These are phyloP conservation scores for Nigrograna mackinnonii DNA, from an alignment of 2,329 filamentous ascomycete genomes.

Conservation along the genomic window DNA sequence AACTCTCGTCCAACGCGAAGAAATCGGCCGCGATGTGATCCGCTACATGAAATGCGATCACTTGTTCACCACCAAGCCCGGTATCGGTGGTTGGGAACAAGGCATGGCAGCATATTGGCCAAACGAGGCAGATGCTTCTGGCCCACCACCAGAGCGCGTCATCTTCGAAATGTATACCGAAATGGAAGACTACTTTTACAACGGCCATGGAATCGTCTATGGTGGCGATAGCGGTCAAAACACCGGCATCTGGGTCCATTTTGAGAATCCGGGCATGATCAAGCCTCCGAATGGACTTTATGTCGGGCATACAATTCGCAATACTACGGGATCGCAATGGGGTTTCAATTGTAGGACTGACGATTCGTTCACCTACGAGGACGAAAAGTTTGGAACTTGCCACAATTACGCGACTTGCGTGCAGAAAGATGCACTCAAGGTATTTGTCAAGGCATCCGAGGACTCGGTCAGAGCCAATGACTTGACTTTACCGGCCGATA, in stretches of 20 bases:
- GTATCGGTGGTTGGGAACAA: conserved; percentile 1
- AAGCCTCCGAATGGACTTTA: neutral
- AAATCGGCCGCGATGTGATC: neutral
- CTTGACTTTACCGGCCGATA: conserved; percentile 28
- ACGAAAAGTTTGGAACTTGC: conserved; percentile 1
- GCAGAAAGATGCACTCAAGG: conserved; percentile 1
- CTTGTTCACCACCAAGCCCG: neutral
- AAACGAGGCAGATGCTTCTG: neutral
- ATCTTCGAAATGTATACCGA: conserved; percentile 4
- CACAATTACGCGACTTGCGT: neutral
- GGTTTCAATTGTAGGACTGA: conserved; percentile 1
- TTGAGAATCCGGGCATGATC: neutral
- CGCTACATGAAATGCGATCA: conserved; percentile 1
- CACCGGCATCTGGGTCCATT: neutral
- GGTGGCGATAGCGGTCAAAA: no score
- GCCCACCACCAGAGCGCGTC: neutral
- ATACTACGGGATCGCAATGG: no score
- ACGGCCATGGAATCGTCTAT: neutral
- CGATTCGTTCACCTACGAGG: neutral
- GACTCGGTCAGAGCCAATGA: neutral
- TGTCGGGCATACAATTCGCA: neutral
- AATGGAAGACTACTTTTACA: conserved; percentile 2
- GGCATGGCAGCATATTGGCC: neutral
- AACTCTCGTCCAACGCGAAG: no score
- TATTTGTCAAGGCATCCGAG: neutral